Evolutionary conservation across 192 early-diverging fungal species (phyloP), one percentile per base, ranked within the genome.

Genomic region (Chytriomyces sp.): DNA sequence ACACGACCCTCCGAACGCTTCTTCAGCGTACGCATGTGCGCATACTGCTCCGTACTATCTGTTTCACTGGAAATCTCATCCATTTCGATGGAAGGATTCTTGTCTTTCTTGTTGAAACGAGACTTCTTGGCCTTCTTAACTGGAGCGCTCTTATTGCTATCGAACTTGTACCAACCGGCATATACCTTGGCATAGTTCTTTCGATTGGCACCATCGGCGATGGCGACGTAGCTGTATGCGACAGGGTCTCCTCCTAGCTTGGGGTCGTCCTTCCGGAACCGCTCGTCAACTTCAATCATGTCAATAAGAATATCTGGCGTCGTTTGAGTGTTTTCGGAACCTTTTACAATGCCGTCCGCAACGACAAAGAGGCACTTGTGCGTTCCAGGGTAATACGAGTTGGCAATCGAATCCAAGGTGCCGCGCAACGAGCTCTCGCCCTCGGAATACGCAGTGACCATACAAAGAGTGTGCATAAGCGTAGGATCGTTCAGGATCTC

Each of bases 141-240:
- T 7, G 22, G 25, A 14, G 8, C 41, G 10, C 19, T 14, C 49
- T 69, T 39, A 19, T 26, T 32, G 17, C 14, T 32, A 28, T 77
- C 70, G 64, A 52, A 72, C 31, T 57, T 53, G 90, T 96, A 98
- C 84, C 88, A 96, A 26, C 96, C 96, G 3, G 96, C 90, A 70
- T 94, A 94, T 22, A 98, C 90, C 70, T 91, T 90, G 58, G 96
- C 96, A 86, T 90, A 93, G 79, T 98, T 98, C 80, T 94, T 91
- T 17, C 93, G 89, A 77, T 93, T 94, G 40, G 84, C 76, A n/a
- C 96, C 96, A 70, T 95, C 91, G 36, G 93, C 94, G 70, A 98
- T 94, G 34, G 96, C 91, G 32, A 96, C 88, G 64, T 86, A 82
- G 38, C 64, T 75, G 77, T 93, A 95, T 30, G 92, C 88, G 73